A percentile compares a stretch with the other conserved stretches of the same genome.
phyloP scores from a whole-genome alignment of 805 yeast genomes.

The Yamadazyma laniorum region DNA sequence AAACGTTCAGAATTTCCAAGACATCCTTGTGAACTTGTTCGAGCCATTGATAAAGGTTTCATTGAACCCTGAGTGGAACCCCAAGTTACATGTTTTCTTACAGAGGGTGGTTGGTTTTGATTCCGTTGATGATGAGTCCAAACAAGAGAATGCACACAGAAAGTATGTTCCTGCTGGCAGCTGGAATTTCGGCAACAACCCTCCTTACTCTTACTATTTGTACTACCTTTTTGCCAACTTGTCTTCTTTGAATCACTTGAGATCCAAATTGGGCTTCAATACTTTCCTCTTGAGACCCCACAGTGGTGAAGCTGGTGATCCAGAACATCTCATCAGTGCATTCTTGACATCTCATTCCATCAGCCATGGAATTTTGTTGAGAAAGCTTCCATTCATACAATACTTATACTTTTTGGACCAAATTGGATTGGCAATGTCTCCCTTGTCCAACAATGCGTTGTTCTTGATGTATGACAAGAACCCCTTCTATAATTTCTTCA shows the following conservation, averaged over 20 bases:
- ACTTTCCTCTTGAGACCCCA: slow-evolving; percentile 96
- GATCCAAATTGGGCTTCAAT: slow-evolving; percentile 71
- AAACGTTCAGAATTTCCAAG: slow-evolving; percentile 68
- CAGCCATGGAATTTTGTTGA: slow-evolving; percentile 89
- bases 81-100: slow-evolving; percentile 84
- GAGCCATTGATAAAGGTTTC: slow-evolving; percentile 90
- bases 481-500: slow-evolving; percentile 89
- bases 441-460: slow-evolving; percentile 92
- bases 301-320: slow-evolving; percentile 99
- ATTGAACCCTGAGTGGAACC: slow-evolving; percentile 77
- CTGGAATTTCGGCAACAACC: slow-evolving; percentile 79
- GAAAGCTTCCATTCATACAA: slow-evolving; percentile 94
- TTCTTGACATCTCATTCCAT: slow-evolving; percentile 88
- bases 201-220: slow-evolving; percentile 95
- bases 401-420: slow-evolving; percentile 91
- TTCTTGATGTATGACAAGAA: slow-evolving; percentile 95
- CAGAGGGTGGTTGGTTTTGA: slow-evolving; percentile 97
- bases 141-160: slow-evolving; percentile 77
- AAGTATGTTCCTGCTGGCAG: slow-evolving; percentile 82
- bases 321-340: slow-evolving; percentile 91
- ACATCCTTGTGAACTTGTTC: slow-evolving; percentile 75
- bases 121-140: slow-evolving; percentile 97
- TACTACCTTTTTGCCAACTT: slow-evolving; percentile 87
- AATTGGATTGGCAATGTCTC: slow-evolving; percentile 98
- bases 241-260: slow-evolving; percentile 81